Evolutionary conservation across 2,329 filamentous ascomycete genomes (phyloP).

Genomic region (Pseudocercospora ulei): DNA sequence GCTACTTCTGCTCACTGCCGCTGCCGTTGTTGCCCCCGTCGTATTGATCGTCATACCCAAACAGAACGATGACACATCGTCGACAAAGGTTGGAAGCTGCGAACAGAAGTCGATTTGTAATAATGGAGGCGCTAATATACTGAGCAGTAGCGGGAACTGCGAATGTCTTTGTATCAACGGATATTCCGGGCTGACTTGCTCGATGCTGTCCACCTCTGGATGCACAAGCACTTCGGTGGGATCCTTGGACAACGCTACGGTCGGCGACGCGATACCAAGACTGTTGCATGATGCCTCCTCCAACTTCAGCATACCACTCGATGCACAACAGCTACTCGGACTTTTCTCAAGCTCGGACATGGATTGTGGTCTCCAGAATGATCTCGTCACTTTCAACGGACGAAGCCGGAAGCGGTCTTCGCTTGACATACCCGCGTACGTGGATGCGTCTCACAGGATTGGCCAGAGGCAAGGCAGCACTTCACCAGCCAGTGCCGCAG

Average conservation of each 20-base stretch:
- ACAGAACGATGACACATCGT: constrained; percentile 34
- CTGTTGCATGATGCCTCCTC: constrained; percentile 55
- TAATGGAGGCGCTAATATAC: constrained; percentile 70
- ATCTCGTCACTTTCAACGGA: constrained; percentile 73
- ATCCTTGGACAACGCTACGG: constrained; percentile 57
- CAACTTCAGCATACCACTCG: constrained; percentile 69
- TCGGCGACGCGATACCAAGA: constrained; percentile 68
- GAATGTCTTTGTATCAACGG: constrained; percentile 83
- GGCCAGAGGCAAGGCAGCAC: constrained; percentile 14
- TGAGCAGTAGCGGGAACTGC: constrained; percentile 53
- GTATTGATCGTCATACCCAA: constrained; percentile 52
- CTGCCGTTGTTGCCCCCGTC: constrained; percentile 71
- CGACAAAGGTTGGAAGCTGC: constrained; percentile 45
- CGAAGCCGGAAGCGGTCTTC: constrained; percentile 24
- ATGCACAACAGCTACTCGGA: constrained; percentile 58
- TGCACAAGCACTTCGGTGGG: constrained; percentile 48
- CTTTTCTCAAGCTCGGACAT: constrained; percentile 66
- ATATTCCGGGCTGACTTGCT: constrained; percentile 60
- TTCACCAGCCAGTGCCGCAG: constrained; percentile 2
- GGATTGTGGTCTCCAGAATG: constrained; percentile 76
- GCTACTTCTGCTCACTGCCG: constrained; percentile 61
- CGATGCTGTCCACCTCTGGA: constrained; percentile 41
- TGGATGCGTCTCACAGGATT: not conserved
- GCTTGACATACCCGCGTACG: constrained; percentile 3
- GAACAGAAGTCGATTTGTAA: constrained; percentile 54